Evolutionary conservation across 169 alveolate species (phyloP).

Genomic region (Ichthyophthirius multifiliis): DNA sequence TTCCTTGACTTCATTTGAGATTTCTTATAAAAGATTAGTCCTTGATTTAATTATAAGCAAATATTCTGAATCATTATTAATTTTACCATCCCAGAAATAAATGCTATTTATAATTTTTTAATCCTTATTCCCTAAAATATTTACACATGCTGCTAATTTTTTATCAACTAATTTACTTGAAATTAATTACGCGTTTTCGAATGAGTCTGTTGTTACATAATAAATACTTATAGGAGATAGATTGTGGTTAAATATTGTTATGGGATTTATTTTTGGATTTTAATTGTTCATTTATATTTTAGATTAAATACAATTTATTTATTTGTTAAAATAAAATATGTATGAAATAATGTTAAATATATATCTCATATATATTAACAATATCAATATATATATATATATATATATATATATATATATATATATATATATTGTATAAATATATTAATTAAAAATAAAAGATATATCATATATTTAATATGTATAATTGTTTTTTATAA

Average conservation of each 20-base stretch:
- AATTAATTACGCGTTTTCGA: neutral
- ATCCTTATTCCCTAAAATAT: neutral
- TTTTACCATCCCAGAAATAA: slow-evolving; percentile 7
- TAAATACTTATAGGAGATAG: slow-evolving; percentile 2
- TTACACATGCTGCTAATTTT: slow-evolving; percentile 3
- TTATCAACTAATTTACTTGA: neutral
- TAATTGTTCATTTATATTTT: no score
- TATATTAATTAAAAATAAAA: no score
- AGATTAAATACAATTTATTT: no score
- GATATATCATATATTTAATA: no score
- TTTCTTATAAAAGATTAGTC: slow-evolving; percentile 5
- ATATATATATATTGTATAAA: no score
- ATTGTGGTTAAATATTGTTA: neutral
- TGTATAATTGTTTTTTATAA: no score
- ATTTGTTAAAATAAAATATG: no score
- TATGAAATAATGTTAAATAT: no score
- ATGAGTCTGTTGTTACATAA: neutral
- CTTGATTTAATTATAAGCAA: slow-evolving; percentile 7
- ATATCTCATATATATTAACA: no score
- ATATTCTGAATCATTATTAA: neutral
- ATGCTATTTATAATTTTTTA: neutral
- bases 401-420: no score
- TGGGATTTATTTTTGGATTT: no score
- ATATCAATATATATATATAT: no score
- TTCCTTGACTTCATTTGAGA: neutral